Conservation (phyloP, 371 early-diverging fungal genomes). For the Sporodiniella umbellata region DNA sequence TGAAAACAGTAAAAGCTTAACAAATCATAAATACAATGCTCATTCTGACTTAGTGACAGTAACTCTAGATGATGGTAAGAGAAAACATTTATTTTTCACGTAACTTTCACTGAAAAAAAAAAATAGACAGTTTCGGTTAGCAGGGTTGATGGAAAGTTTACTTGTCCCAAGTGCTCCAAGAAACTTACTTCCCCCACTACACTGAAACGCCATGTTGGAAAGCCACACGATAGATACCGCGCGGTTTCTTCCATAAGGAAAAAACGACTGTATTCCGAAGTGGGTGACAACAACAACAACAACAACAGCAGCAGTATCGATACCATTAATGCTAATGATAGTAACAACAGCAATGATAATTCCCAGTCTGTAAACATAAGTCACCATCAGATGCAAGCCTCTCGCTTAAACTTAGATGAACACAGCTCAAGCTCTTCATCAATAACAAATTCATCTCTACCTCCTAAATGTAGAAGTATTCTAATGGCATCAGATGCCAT, state of each 20-base stretch:
- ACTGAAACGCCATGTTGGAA: not conserved
- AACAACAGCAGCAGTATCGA: not conserved
- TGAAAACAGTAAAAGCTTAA: slow-evolving; percentile 1
- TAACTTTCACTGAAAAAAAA: slow-evolving; percentile 4
- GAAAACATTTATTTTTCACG: slow-evolving; percentile 1
- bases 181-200: not conserved
- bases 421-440: slow-evolving; percentile 6
- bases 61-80: slow-evolving; percentile 2
- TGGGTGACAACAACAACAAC: slow-evolving; percentile 3
- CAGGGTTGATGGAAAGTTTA: slow-evolving; percentile 5
- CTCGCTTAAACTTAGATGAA: slow-evolving; percentile 5
- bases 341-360: slow-evolving; percentile 4
- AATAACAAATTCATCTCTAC: slow-evolving; percentile 1
- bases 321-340: not conserved
- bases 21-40: slow-evolving; percentile 4
- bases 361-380: not conserved
- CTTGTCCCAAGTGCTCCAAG: slow-evolving; percentile 5
- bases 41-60: slow-evolving; percentile 5
- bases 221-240: not conserved
- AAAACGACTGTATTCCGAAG: not conserved
- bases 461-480: not conserved
- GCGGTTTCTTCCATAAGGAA: not conserved
- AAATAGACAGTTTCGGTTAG: slow-evolving; percentile 1
- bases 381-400: slow-evolving; percentile 1
- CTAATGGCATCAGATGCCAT: slow-evolving; percentile 8